These are phyloP conservation scores for Hyphodiscus sp. DNA, from an alignment of 2,329 filamentous ascomycete species.

Conservation along the genomic window DNA sequence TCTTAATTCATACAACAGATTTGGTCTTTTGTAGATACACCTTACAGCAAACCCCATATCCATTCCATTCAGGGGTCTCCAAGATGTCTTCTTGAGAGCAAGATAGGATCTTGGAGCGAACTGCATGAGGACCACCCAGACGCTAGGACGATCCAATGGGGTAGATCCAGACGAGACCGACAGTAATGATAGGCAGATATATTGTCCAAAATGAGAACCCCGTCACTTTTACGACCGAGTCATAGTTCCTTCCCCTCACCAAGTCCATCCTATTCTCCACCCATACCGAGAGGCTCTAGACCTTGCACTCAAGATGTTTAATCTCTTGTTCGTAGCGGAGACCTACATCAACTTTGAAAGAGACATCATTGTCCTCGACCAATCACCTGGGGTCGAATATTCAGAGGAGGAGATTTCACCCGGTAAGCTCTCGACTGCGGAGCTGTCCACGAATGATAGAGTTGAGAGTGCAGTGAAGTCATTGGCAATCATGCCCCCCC, in stretches of 20 bases:
- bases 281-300: not conserved
- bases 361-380: constrained; percentile 1
- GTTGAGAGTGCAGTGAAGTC: too few species aligned
- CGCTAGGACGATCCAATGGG: not conserved
- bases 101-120: not conserved
- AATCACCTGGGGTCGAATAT: not conserved
- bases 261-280: not conserved
- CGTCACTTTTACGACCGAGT: not conserved
- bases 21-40: not conserved
- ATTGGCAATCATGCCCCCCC: too few species aligned
- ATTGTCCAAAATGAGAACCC: too few species aligned
- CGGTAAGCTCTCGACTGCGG: not conserved
- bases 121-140: not conserved
- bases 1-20: not conserved
- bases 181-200: too few species aligned
- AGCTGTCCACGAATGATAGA: not conserved
- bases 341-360: not conserved
- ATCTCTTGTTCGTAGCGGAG: not conserved
- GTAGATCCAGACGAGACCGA: too few species aligned
- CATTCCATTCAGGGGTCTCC: not conserved
- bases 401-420: not conserved
- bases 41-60: not conserved
- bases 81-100: not conserved
- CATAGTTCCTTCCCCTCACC: not conserved
- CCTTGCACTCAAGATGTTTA: not conserved